Conservation (phyloP, 495 filamentous ascomycete genomes). For the Tuber magnatum region DNA sequence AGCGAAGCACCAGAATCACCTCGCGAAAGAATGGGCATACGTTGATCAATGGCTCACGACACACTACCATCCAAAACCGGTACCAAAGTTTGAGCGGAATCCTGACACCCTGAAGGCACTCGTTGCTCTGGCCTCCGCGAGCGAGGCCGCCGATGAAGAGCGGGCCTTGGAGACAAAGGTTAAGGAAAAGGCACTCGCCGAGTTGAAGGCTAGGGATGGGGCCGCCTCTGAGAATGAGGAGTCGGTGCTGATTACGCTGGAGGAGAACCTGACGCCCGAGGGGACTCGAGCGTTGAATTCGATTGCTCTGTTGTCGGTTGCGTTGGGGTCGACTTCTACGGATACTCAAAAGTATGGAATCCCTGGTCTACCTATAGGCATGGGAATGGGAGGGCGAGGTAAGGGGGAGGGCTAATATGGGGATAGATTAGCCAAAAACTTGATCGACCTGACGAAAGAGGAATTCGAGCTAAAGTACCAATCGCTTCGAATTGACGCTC, state of each 20-base stretch:
- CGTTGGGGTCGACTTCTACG: conserved; percentile 30
- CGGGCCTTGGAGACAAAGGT: conserved; percentile 53
- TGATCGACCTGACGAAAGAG: conserved; percentile 30
- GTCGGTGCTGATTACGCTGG: conserved; percentile 25
- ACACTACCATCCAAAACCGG: conserved; percentile 56
- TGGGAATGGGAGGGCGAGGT: not conserved
- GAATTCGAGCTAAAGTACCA: conserved; percentile 35
- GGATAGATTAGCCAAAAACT: conserved; percentile 20
- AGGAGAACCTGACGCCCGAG: conserved; percentile 32
- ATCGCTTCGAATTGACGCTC: conserved; percentile 18
- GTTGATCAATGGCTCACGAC: conserved; percentile 71
- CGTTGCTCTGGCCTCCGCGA: conserved; percentile 64
- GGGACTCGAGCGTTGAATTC: conserved; percentile 36
- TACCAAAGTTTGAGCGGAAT: conserved; percentile 74
- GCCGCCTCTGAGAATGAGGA: conserved; percentile 17
- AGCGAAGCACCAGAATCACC: conserved; percentile 54
- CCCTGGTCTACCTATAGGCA: not conserved
- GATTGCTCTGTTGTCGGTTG: conserved; percentile 40
- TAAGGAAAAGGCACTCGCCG: conserved; percentile 50
- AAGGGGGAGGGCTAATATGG: not conserved
- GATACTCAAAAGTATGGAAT: conserved; percentile 27
- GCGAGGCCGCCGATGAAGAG: conserved; percentile 78
- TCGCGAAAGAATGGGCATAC: conserved; percentile 81
- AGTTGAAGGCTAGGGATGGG: conserved; percentile 44
- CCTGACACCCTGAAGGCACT: conserved; percentile 71